Base-by-base conservation (phyloP, 164 flowering plant genomes). In the Chimonanthus salicifolius region DNA sequence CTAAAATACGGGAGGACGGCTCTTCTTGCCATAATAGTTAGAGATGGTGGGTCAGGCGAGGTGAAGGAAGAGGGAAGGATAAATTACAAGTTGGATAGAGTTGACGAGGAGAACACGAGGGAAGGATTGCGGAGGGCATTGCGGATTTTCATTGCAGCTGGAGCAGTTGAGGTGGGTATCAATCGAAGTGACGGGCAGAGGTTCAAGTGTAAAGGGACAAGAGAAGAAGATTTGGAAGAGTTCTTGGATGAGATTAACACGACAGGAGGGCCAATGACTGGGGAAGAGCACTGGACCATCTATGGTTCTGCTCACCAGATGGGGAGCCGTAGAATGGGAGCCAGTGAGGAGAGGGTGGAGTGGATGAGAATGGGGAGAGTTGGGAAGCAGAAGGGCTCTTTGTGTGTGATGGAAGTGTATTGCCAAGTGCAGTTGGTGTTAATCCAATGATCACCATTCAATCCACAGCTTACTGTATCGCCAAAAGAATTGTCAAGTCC, bases 381-480 rank as follows among this genome's bases (percentile, higher is more conserved):
- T 85, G 87, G 87, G 87, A 85, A 54, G 85, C 83, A 48, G 82
- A 83, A 62, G 78, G 79, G 43, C 67, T 85, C 62, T 85, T 68
- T 74, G 83, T 85, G 8, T 83, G 85, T 33, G 87, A 85, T 77
- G 84, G 74, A 18, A 83, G 87, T 74, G 76, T 85, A 67, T 62
- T 85, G 58, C 87, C 87, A 0, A 80, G 67, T 78, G 85, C 87
- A 47, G 54, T 83, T 67, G 87, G 85, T 16, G 81, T 85, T 45
- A 85, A 85, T 74, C 87, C 86, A 58, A 83, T 85, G 85, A 78
- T 85, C 74, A 85, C 87, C 54, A 80, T 85, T 13, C 79, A 81
- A 80, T 79, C 87, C 11, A 78, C 76, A 70, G 81, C 85, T 50
- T 81, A 83, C 64, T 85, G 85, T 60, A 62, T 84, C 64, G 71